Conservation (phyloP, 768 basidiomycete genomes). For the Boletus tomentosulus region DNA sequence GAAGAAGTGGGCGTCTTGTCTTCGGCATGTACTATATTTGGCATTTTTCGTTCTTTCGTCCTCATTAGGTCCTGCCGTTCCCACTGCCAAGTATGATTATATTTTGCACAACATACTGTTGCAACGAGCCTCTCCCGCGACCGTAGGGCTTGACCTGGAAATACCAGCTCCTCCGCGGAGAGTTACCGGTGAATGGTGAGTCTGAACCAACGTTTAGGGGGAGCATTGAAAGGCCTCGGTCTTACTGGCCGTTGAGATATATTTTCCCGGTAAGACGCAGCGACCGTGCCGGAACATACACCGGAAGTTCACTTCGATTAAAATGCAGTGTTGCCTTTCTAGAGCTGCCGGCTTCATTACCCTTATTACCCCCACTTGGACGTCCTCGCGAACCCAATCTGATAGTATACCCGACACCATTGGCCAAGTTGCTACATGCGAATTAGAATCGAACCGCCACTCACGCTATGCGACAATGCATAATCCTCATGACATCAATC, state of each 20-base stretch:
- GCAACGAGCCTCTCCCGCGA: background rate
- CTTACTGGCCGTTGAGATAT: background rate
- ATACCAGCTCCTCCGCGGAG: background rate
- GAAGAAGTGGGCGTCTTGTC: background rate
- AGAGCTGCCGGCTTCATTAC: background rate
- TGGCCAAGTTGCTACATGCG: background rate
- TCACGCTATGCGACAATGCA: background rate
- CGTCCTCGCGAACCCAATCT: background rate
- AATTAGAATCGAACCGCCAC: background rate
- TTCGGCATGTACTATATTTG: background rate
- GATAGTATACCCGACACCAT: too few species aligned
- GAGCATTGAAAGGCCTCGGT: background rate
- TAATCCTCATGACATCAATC: background rate
- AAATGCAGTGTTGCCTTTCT: background rate
- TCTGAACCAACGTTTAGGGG: background rate
- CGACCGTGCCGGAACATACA: background rate
- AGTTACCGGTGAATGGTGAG: background rate
- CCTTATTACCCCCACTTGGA: background rate
- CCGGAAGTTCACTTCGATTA: background rate
- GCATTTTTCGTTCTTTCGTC: background rate
- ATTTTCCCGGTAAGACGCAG: background rate
- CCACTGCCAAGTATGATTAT: background rate
- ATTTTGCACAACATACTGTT: background rate
- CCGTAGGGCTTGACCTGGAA: background rate
- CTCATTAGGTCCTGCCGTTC: background rate